Conservation (phyloP, 2,329 filamentous ascomycete species). For the Bipolaris gigantea region DNA sequence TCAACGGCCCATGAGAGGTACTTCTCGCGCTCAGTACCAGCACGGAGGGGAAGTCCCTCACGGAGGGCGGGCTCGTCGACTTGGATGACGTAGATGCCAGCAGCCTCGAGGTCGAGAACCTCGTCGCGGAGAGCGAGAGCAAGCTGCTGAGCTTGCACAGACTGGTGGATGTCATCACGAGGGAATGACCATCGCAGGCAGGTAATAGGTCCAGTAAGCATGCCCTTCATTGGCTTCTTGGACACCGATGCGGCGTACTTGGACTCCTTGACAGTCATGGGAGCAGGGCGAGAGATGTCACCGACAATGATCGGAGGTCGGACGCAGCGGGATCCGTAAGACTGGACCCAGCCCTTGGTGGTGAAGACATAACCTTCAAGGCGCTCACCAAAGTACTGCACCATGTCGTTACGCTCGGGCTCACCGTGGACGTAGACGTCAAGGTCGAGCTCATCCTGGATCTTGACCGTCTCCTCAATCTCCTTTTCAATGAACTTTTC, state of each 20-base stretch:
- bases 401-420: constrained; percentile 99
- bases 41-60: constrained; percentile 96
- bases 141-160: constrained; percentile 97
- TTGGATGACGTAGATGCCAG: constrained; percentile 96
- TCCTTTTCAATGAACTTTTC: constrained; percentile 99
- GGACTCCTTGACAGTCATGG: constrained; percentile 99
- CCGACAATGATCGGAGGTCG: constrained; percentile 98
- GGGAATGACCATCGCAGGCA: constrained; percentile 99
- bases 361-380: constrained; percentile 98
- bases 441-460: constrained; percentile 96
- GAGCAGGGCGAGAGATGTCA: constrained; percentile 93
- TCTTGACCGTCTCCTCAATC: constrained; percentile 91
- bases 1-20: constrained; percentile 98
- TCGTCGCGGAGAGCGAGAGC: constrained; percentile 97
- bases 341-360: constrained; percentile 98
- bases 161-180: constrained; percentile 99
- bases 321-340: constrained; percentile 96
- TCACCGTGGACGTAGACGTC: constrained; percentile 98
- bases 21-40: constrained; percentile 90
- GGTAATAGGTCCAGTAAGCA: constrained; percentile 98
- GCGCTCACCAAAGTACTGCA: constrained; percentile 99
- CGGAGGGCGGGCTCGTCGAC: constrained; percentile 98
- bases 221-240: constrained; percentile 99
- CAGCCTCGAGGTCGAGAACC: constrained; percentile 96
- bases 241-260: constrained; percentile 96